A percentile compares a stretch with the other conserved stretches of the same genome.
Conservation (phyloP, 805 yeast species). For the Kluyveromyces aestuarii region DNA sequence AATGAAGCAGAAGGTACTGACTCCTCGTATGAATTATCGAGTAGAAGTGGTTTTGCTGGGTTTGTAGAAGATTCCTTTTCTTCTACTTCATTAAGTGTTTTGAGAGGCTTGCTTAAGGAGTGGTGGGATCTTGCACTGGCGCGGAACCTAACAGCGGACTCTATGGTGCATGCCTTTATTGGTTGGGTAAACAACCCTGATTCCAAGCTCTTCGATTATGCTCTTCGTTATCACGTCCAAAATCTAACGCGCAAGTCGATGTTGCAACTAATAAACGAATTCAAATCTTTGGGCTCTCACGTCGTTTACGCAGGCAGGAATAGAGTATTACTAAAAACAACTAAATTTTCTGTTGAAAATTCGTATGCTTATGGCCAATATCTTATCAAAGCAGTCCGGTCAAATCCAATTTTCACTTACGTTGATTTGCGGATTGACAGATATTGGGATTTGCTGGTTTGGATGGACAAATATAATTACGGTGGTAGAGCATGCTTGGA, state of each 20-base stretch:
- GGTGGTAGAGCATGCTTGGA: conserved; percentile 55
- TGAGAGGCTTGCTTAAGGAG: conserved; percentile 65
- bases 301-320: conserved; percentile 76
- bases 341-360: conserved; percentile 70
- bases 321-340: conserved; percentile 61
- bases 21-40: conserved; percentile 39
- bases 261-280: conserved; percentile 69
- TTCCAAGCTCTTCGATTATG: conserved; percentile 66
- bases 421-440: conserved; percentile 63
- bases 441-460: conserved; percentile 88
- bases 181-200: conserved; percentile 78
- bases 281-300: conserved; percentile 66
- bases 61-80: conserved; percentile 82
- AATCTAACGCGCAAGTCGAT: conserved; percentile 77
- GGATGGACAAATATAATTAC: conserved; percentile 90
- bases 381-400: conserved; percentile 63
- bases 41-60: conserved; percentile 15
- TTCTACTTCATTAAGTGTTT: conserved; percentile 56
- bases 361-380: conserved; percentile 89
- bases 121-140: conserved; percentile 92
- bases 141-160: conserved; percentile 64
- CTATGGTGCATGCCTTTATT: conserved; percentile 71
- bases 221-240: conserved; percentile 78
- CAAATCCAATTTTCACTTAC: conserved; percentile 74
- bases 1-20: conserved; percentile 87